phyloP scores from a whole-genome alignment of 495 filamentous ascomycete species.

The Aeminium ludgeri region DNA sequence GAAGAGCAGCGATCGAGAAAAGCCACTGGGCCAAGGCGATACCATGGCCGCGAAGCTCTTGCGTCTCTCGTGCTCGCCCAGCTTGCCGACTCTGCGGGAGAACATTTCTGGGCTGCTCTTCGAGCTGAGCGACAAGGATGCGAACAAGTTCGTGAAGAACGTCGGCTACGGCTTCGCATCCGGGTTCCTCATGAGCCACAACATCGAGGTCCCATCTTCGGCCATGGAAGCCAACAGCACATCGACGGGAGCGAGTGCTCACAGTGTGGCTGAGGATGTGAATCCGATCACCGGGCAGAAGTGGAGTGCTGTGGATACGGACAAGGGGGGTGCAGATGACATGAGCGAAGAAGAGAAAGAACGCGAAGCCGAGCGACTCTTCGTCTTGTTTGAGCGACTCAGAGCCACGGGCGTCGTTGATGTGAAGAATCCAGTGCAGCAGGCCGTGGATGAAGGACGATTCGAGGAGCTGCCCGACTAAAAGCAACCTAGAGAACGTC shows the following conservation, averaged over 20 bases:
- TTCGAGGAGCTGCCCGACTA: conserved; percentile 43
- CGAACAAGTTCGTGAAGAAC: conserved; percentile 25
- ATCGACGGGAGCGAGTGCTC: conserved; percentile 21
- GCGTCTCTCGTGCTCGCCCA: conserved; percentile 56
- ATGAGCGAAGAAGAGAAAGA: conserved; percentile 92
- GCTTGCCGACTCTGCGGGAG: conserved; percentile 51
- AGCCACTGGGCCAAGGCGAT: conserved; percentile 58
- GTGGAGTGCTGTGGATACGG: conserved; percentile 42
- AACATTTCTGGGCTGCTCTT: conserved; percentile 70
- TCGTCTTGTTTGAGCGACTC: conserved; percentile 85
- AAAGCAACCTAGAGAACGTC: too few species aligned
- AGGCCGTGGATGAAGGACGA: conserved; percentile 58
- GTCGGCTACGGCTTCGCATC: conserved; percentile 74
- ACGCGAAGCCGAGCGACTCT: conserved; percentile 77
- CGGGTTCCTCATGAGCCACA: conserved; percentile 69
- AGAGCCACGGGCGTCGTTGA: conserved; percentile 68
- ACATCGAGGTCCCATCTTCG: conserved; percentile 55
- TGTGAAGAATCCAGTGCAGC: conserved; percentile 69
- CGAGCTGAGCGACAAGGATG: conserved; percentile 53
- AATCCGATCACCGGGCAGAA: conserved; percentile 90
- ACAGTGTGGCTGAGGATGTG: conserved; percentile 28
- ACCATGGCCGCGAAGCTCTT: conserved; percentile 64
- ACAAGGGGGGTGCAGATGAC: conserved; percentile 31
- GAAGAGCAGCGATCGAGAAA: conserved; percentile 56
- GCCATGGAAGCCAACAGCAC: conserved; percentile 41